Base-by-base conservation (phyloP, 2,329 filamentous ascomycete species). In the Juglanconis sp. region DNA sequence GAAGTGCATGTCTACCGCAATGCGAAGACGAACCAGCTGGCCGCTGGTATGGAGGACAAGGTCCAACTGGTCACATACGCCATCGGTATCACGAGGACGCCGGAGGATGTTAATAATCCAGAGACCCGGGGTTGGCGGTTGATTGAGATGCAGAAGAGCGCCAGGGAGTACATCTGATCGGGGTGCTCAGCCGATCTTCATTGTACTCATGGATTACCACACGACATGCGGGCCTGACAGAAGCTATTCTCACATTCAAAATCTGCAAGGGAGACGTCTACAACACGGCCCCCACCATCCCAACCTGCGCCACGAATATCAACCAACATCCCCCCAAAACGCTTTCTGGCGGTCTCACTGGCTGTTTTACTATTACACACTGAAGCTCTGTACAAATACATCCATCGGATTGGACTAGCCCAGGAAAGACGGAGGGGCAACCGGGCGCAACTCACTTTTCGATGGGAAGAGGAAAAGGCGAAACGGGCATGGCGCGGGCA, bases 141-240 rank as follows among this genome's bases (percentile, higher is more conserved):
- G 74, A 98, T 99, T 72, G 95, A 99, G 79, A 87, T 99, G 81
- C 95, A 99, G 77, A 99, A 99, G 87, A 96, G 92, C 74, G 94
- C 91, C 59, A 87, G 95, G 70, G 95, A 99, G 78, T 98, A 83
- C 75, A 83, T 84, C 67, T 86, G 58, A 61, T n/a, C 32, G 35
- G n/a, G 7, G 40, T 34, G 24, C 34, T 8, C 44, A 30, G 10
- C 7, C 35, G 8, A 3, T 10, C 40, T 35, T 30, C 40, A 17
- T 6, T 10, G 2, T 13, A 9, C 8, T 3, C 36, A 7, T 38
- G 36, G 9, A 30, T 17, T 31, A 17, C 31, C 8, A 35, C 35
- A 32, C 1, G 30, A 13, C 38, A 13, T 17, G 30, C 11, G 9
- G 38, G 31, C 24, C 8, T 15, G 44, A 47, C 44, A 24, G 24